A percentile compares a stretch with the other conserved stretches of the same genome.
Evolutionary conservation across 2,329 filamentous ascomycete genomes (phyloP).

Genomic region (Aspergillus fischeri): DNA sequence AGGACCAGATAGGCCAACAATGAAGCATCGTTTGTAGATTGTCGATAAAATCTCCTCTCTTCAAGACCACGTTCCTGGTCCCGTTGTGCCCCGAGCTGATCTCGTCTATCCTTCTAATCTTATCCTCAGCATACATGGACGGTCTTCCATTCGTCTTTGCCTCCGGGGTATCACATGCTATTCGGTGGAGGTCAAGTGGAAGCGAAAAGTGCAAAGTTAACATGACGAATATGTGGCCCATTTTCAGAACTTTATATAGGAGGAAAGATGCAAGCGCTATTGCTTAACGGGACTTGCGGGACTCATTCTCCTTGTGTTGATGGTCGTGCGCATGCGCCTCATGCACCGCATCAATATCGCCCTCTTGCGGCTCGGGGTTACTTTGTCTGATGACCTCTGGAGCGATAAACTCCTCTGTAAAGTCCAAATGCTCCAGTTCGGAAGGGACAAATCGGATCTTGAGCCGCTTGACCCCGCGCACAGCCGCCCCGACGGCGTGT

Average conservation of each 20-base stretch:
- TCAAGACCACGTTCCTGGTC: background rate
- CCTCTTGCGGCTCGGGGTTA: slow-evolving; percentile 59
- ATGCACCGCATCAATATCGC: slow-evolving; percentile 25
- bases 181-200: slow-evolving; percentile 1
- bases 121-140: background rate
- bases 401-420: slow-evolving; percentile 76
- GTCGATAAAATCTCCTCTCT: background rate
- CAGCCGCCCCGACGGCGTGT: slow-evolving; percentile 66
- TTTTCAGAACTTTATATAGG: background rate
- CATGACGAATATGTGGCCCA: background rate
- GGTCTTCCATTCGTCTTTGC: background rate
- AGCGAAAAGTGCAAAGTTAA: background rate
- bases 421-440: slow-evolving; percentile 53
- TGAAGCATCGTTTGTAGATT: background rate
- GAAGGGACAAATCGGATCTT: slow-evolving; percentile 77
- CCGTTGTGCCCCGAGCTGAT: background rate
- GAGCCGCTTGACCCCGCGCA: slow-evolving; percentile 78
- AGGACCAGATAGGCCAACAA: background rate
- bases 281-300: slow-evolving; percentile 22
- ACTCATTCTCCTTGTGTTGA: slow-evolving; percentile 37
- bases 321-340: slow-evolving; percentile 30
- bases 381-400: slow-evolving; percentile 56
- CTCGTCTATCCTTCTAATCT: background rate
- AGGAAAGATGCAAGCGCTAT: background rate
- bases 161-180: slow-evolving; percentile 11